Percentiles rank a stretch among this genome's conserved stretches.
Evolutionary conservation across 345 rosid genomes (phyloP).

Genomic region (Linum usitatissimum): DNA sequence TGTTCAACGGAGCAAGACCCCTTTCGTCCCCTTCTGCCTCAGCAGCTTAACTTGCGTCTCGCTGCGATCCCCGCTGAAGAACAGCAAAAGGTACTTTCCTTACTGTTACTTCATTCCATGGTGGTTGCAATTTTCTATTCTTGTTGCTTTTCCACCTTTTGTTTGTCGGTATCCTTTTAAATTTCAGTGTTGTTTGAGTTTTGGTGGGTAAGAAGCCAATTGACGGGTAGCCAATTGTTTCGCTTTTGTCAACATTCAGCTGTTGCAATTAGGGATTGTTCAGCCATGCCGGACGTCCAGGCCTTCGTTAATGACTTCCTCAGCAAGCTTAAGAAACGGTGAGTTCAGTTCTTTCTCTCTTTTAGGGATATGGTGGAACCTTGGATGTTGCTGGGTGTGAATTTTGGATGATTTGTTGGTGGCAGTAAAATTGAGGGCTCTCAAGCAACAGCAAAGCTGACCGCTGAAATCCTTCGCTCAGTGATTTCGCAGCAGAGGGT

Average conservation of each 20-base stretch:
- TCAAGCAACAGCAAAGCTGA: constrained; percentile 75
- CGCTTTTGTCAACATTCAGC: not conserved
- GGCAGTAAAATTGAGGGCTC: constrained; percentile 93
- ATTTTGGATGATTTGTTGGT: not conserved
- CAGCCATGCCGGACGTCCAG: constrained; percentile 81
- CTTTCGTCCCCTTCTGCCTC: not conserved
- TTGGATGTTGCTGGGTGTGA: not conserved
- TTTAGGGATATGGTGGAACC: not conserved
- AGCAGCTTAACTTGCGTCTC: not conserved
- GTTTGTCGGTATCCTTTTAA: not conserved
- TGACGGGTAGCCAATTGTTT: not conserved
- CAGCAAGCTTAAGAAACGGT: constrained; percentile 87
- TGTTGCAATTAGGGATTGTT: not conserved
- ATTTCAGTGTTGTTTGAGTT: not conserved
- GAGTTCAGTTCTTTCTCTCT: constrained; percentile 16
- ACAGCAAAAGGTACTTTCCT: not conserved
- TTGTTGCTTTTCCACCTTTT: not conserved
- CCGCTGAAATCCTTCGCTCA: constrained; percentile 72
- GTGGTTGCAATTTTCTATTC: not conserved
- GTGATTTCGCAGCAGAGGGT: constrained; percentile 88
- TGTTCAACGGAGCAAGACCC: not conserved
- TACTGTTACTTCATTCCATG: not conserved
- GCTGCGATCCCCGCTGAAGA: not conserved
- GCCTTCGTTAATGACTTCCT: constrained; percentile 59
- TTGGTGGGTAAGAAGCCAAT: not conserved